Evolutionary conservation across 305 asterid genomes (phyloP).

Genomic region (Fraxinus paxiana): DNA sequence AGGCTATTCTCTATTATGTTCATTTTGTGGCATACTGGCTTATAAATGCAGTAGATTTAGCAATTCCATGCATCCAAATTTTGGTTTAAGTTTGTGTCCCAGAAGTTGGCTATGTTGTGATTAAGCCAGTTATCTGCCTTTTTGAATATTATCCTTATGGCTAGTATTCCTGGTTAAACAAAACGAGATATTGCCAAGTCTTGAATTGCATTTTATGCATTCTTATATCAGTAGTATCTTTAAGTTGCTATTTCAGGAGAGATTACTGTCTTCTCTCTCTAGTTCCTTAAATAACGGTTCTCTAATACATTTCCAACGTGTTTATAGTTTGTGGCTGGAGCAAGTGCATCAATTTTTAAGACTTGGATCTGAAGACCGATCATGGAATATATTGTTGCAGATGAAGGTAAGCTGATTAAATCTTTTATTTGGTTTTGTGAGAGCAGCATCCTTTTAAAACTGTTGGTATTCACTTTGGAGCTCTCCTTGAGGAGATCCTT

Average conservation of each 20-base stretch:
- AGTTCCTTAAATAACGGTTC: not conserved
- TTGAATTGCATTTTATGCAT: constrained; percentile 1
- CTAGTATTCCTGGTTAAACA: constrained; percentile 8
- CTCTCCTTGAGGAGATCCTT: constrained; percentile 16
- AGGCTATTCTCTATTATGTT: not conserved
- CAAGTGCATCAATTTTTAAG: constrained; percentile 59
- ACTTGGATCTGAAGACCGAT: constrained; percentile 48
- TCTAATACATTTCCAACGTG: constrained; percentile 20
- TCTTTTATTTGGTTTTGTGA: constrained; percentile 7
- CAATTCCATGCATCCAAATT: not conserved
- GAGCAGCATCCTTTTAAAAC: constrained; percentile 13
- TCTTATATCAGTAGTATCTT: constrained; percentile 7
- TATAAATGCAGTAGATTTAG: not conserved
- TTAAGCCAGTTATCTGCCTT: constrained; percentile 8
- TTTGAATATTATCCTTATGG: constrained; percentile 1
- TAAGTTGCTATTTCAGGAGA: constrained; percentile 8
- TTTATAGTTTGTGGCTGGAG: constrained; percentile 74
- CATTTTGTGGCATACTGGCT: constrained; percentile 1
- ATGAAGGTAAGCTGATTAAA: constrained; percentile 53
- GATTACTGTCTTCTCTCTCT: not conserved
- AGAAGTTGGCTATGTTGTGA: not conserved
- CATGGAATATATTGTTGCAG: constrained; percentile 57
- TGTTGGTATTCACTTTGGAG: not conserved
- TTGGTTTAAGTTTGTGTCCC: constrained; percentile 18
- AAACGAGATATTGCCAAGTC: not conserved